Evolutionary conservation across 257 asterid species (phyloP).

Genomic region (Forsythia suspensa): DNA sequence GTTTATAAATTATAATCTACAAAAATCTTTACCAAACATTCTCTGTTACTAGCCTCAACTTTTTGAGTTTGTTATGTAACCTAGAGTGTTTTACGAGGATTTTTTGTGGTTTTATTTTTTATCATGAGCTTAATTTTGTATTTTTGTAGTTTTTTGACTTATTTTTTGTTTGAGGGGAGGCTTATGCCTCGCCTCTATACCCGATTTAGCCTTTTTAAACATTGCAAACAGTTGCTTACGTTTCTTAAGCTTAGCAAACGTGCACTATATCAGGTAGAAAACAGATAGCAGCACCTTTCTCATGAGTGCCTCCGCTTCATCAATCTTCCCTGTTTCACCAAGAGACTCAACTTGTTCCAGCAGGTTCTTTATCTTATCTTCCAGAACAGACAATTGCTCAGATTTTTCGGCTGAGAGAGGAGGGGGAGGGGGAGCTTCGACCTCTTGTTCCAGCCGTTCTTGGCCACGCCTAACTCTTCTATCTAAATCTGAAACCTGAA

Average conservation of each 20-base stretch:
- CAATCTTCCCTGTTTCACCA: constrained; percentile 98
- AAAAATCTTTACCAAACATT: no score
- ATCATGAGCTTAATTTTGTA: background rate
- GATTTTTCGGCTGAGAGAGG: constrained; percentile 94
- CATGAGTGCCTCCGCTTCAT: constrained; percentile 99
- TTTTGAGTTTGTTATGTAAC: background rate
- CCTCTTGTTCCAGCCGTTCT: constrained; percentile 93
- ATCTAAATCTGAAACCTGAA: constrained; percentile 89
- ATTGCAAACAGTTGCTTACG: background rate
- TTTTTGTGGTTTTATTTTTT: background rate
- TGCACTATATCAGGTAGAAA: background rate
- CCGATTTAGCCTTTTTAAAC: background rate
- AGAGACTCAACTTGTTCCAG: constrained; percentile 99
- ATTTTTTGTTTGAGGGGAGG: no score
- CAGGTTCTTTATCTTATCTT: constrained; percentile 89
- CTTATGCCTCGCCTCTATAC: no score
- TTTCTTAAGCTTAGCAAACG: background rate
- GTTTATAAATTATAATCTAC: no score
- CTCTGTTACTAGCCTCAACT: background rate
- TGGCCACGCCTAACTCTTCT: constrained; percentile 69
- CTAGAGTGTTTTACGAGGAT: background rate
- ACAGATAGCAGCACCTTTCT: constrained; percentile 63
- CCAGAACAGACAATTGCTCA: constrained; percentile 80
- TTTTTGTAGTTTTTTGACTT: background rate
- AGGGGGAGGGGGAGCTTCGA: constrained; percentile 86